Evolutionary conservation across 768 basidiomycete species (phyloP).

Genomic region (Amanita thiersii): DNA sequence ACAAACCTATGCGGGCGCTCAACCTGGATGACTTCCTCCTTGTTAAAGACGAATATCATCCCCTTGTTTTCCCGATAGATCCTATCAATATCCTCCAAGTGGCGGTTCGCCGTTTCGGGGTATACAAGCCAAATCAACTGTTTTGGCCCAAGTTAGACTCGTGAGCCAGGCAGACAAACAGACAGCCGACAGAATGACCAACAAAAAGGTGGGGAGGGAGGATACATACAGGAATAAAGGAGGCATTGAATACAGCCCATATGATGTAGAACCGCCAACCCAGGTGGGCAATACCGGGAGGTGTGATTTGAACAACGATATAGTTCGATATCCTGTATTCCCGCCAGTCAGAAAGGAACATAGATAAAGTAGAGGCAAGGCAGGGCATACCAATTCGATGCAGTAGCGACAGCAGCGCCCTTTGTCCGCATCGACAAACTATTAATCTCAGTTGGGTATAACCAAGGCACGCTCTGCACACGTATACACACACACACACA

Average conservation of each 20-base stretch:
- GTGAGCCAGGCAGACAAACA: too few species aligned
- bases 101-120: slow-evolving; percentile 42
- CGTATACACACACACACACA: not conserved
- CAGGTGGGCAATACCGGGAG: slow-evolving; percentile 33
- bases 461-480: slow-evolving; percentile 36
- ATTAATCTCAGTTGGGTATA: slow-evolving; percentile 45
- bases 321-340: slow-evolving; percentile 38
- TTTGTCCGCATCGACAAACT: slow-evolving; percentile 42
- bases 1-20: slow-evolving; percentile 35
- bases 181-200: not conserved
- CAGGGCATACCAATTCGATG: slow-evolving; percentile 35
- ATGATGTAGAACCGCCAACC: slow-evolving; percentile 44
- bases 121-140: slow-evolving; percentile 39
- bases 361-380: too few species aligned
- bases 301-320: slow-evolving; percentile 42
- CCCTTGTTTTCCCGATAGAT: slow-evolving; percentile 36
- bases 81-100: slow-evolving; percentile 41
- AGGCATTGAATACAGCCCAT: slow-evolving; percentile 39
- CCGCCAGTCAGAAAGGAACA: not conserved
- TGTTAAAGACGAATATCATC: slow-evolving; percentile 32
- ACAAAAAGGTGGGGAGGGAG: not conserved
- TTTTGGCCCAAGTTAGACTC: not conserved
- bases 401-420: slow-evolving; percentile 39
- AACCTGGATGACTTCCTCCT: slow-evolving; percentile 34
- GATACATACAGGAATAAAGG: slow-evolving; percentile 38